These are phyloP conservation scores for Fusarium tupiense DNA, from an alignment of 2,329 filamentous ascomycete genomes.

Conservation along the genomic window DNA sequence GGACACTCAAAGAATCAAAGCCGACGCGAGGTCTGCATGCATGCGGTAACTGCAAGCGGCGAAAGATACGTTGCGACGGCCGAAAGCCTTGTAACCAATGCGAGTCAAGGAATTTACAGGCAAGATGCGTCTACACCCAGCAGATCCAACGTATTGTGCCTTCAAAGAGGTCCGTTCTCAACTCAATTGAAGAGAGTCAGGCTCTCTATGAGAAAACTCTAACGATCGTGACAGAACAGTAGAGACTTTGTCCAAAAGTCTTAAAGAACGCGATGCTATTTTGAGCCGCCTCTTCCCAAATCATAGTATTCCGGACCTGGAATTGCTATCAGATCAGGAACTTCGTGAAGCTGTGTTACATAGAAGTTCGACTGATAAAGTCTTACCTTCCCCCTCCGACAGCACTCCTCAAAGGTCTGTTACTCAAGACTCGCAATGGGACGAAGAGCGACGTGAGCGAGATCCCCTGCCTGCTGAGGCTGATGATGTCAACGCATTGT, in stretches of 20 bases:
- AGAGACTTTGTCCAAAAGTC: neutral
- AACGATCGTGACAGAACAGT: neutral
- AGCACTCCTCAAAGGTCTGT: neutral
- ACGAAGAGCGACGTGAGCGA: neutral
- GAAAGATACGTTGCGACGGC: conserved; percentile 6
- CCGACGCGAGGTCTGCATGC: neutral
- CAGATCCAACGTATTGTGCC: neutral
- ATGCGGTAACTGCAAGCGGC: neutral
- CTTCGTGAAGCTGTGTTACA: neutral
- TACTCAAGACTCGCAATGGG: neutral
- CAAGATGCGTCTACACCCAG: neutral
- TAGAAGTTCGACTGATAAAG: neutral
- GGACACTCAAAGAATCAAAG: neutral
- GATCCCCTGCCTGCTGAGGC: conserved; percentile 1
- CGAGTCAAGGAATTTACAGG: neutral
- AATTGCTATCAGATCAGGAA: neutral
- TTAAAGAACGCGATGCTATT: neutral
- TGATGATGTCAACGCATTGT: conserved; percentile 10
- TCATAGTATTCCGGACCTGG: neutral
- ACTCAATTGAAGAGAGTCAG: neutral
- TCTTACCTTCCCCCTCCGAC: neutral
- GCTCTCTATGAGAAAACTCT: neutral
- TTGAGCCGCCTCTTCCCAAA: neutral
- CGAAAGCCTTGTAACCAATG: conserved; percentile 5
- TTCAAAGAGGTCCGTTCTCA: neutral